Evolutionary conservation across 2,329 filamentous ascomycete genomes (phyloP), one percentile per base, ranked within the genome.

Genomic region (Torrubiellomyces zombiae): DNA sequence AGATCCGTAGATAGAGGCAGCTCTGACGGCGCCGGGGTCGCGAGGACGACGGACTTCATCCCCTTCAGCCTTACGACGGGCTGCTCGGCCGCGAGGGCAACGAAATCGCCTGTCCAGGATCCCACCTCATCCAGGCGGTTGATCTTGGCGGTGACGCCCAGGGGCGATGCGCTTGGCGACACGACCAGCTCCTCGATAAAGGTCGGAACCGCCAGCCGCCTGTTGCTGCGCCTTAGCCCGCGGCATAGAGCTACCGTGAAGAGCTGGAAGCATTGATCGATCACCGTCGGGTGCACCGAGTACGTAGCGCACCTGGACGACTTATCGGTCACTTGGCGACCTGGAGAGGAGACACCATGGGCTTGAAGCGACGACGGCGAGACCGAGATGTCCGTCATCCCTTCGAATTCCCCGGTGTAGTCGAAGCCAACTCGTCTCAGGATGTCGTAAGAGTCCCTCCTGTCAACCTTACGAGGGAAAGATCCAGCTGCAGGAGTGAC

Each of bases 191-290:
- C 20, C 16, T 29, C 26, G 15, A 33, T 27, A 7, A 26, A 26
- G 5, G 25, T 27, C 3, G 31, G 31, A 4, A 33, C 24, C 4
- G 27, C 24, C 12, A 29, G 15, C 12, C 31, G 32, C 13, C 29
- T 25, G 21, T 38, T 33, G 16, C 38, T 37, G 12, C 39, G 33
- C 9, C 31, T 31, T 6, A 43, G 30, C 2, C 40, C 40, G 7
- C 31, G 24, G 6, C 22, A 30, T 8, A 28, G 25, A n/a, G 43
- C 34, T 9, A 44, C 32, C 21, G 43, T 38, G 15, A 40, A 33
- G 6, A 46, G 34, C 18, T 50, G 48, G 16, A 51, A 28, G 22
- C 43, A 41, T 9, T 36, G 33, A 27, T 34, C 32, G 10, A 34
- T 16, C 3, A 24, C 15, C 4, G 22, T 26, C 6, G 32, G 32